Evolutionary conservation across 2,329 filamentous ascomycete species (phyloP).

Genomic region (Xylaria sp.): DNA sequence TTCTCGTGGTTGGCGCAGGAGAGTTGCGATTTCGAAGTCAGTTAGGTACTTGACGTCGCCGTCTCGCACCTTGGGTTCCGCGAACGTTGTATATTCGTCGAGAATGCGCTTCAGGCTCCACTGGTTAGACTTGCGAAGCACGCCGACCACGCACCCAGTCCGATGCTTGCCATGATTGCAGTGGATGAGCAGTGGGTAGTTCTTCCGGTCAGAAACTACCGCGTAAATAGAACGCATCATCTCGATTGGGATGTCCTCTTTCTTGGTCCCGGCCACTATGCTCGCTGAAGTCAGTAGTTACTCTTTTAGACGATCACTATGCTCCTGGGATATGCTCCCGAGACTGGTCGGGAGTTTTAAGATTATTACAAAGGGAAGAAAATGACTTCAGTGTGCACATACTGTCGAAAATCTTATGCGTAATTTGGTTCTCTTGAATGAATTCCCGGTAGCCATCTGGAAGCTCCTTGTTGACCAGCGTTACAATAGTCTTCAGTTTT

Average conservation of each 20-base stretch:
- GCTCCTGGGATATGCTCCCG: too few species aligned
- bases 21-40: constrained; percentile 57
- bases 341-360: too few species aligned
- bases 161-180: constrained; percentile 96
- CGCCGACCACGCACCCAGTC: constrained; percentile 87
- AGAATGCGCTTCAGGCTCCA: constrained; percentile 72
- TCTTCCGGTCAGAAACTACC: constrained; percentile 75
- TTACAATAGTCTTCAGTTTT: constrained; percentile 81
- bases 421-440: constrained; percentile 73
- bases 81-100: constrained; percentile 78
- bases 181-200: constrained; percentile 86
- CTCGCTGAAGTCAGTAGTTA: too few species aligned
- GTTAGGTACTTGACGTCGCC: constrained; percentile 69
- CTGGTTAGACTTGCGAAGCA: constrained; percentile 77
- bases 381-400: too few species aligned
- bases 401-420: constrained; percentile 76
- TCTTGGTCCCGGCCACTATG: constrained; percentile 83
- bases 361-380: too few species aligned
- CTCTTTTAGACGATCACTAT: too few species aligned
- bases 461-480: constrained; percentile 72
- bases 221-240: constrained; percentile 78
- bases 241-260: constrained; percentile 72
- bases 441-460: constrained; percentile 68
- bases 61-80: constrained; percentile 68
- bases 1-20: constrained; percentile 40